Base-by-base conservation (phyloP, 441 rosid species). In the Macaranga tanarius region DNA sequence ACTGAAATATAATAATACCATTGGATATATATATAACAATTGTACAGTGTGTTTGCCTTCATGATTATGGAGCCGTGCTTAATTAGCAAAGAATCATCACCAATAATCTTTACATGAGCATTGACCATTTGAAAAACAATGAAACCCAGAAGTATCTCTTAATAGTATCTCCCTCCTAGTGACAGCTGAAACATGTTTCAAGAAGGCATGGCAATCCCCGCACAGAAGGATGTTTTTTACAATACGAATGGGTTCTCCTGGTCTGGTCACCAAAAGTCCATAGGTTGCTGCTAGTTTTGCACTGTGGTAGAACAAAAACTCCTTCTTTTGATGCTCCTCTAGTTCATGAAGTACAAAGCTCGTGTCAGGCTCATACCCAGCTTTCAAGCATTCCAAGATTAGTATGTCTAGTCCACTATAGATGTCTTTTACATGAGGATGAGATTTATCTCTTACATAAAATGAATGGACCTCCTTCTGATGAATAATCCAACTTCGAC, bases 271-370 rank as follows among this genome's bases (percentile, higher is more conserved):
- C 65, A 94, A 81, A 62, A 94, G 88, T 20, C 90, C 92, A 19
- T 85, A 94, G 12, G 95, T 84, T 62, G 87, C 84, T 0, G 97
- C 97, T 6, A 94, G 89, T 81, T 94, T 94, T 28, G 95, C 94
- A 56, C 99, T 92, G 70, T 94, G 97, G 76, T 84, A 86, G 84
- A 84, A 90, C 80, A 90, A 75, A 87, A 92, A 94, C 42, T 76
- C 82, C 82, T 87, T 83, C 82, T 92, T 94, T 69, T 89, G 94
- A 69, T 86, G 80, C 84, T 94, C 97, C 74, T 86, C 99, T 1
- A 94, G 89, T 62, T 92, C 99, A 45, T 92, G 97, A 67, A 94
- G 99, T 65, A 90, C 97, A 67, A 85, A 94, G 76, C 91, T 88
- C 1, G 91, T 90, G 82, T 94, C 86, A 0, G 95, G 97, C 20